Base-by-base conservation (phyloP, 805 yeast species). In the Maudiozyma saulgeensis region DNA sequence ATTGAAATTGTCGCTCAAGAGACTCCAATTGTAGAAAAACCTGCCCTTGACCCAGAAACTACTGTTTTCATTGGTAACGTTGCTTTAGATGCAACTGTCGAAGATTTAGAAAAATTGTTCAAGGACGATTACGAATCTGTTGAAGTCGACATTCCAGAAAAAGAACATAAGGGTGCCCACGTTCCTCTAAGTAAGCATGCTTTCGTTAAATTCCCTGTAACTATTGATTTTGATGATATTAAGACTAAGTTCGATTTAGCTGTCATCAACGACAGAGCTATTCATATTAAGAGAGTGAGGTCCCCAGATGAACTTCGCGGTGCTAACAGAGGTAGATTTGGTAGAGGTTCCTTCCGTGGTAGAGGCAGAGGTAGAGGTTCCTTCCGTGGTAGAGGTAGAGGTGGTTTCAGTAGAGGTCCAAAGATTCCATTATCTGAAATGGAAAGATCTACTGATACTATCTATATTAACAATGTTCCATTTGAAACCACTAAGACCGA, bases 391-490 rank as follows among this genome's bases (percentile, higher is more conserved):
- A 41, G 55, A 41, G 54, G 55, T 32, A 52, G 51, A 25, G 54
- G 51, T 32, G 52, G 53, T 41, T 60, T 58, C 19, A 59, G 60
- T 45, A 58, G 51, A 51, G 63, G 58, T 52, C 68, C 63, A 46
- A 70, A 57, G 47, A 54, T 67, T 28, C 67, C 68, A 49, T 63
- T 70, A 49, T 70, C 65, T 37, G 63, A 69, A 55, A 68, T 71
- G 61, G 68, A 61, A 44, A 68, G 68, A 58, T 69, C 74, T 15
- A 60, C 53, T 4, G 68, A 81, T 54, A 84, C 84, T 56, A 70
- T 85, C 38, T 78, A 81, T 53, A 73, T 85, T 51, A 79, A 81
- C 51, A 81, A 79, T 56, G 71, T 80, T 51, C 86, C 81, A 50
- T 88, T 86, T 50, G 76, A 76, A 52, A 73, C 74, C 31, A 71